Percentiles rank a stretch among this genome's conserved stretches.
Evolutionary conservation across 2,329 filamentous ascomycete species (phyloP).

Genomic region (Amauroascus verrucosus): DNA sequence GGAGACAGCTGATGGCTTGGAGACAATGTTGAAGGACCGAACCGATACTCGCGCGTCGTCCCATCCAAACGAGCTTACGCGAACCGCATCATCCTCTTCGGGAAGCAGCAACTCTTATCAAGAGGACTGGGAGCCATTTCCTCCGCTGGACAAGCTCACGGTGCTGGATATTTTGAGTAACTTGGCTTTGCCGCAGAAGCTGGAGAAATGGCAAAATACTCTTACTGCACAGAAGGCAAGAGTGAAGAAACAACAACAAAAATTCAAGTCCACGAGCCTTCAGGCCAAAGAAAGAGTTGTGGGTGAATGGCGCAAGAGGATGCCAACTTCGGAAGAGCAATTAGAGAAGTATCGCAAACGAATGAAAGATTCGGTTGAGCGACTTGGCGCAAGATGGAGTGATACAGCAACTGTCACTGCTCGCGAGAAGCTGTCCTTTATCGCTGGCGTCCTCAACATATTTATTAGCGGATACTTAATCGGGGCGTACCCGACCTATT

Average conservation of each 20-base stretch:
- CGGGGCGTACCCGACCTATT: conserved; percentile 71
- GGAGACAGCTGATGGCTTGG: background rate
- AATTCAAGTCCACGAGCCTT: conserved; percentile 62
- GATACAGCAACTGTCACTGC: conserved; percentile 78
- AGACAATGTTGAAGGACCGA: conserved; percentile 5
- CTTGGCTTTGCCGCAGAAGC: conserved; percentile 72
- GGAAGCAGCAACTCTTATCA: conserved; percentile 78
- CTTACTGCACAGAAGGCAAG: conserved; percentile 75
- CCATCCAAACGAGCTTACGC: conserved; percentile 51
- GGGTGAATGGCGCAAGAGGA: conserved; percentile 79
- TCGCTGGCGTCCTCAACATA: conserved; percentile 91
- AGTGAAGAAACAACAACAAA: conserved; percentile 71
- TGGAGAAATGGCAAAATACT: conserved; percentile 81
- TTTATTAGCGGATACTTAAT: conserved; percentile 93
- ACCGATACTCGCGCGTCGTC: background rate
- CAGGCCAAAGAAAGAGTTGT: conserved; percentile 81
- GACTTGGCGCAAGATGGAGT: conserved; percentile 74
- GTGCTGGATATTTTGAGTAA: conserved; percentile 93
- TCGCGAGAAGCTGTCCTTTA: conserved; percentile 91
- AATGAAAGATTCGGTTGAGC: conserved; percentile 82
- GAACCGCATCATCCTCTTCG: conserved; percentile 57
- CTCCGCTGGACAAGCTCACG: conserved; percentile 78
- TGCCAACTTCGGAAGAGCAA: conserved; percentile 82
- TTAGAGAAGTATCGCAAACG: conserved; percentile 79
- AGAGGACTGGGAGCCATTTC: conserved; percentile 77